Evolutionary conservation across 2,329 filamentous ascomycete genomes (phyloP), one percentile per base, ranked within the genome.

Genomic region (Nemania sp.): DNA sequence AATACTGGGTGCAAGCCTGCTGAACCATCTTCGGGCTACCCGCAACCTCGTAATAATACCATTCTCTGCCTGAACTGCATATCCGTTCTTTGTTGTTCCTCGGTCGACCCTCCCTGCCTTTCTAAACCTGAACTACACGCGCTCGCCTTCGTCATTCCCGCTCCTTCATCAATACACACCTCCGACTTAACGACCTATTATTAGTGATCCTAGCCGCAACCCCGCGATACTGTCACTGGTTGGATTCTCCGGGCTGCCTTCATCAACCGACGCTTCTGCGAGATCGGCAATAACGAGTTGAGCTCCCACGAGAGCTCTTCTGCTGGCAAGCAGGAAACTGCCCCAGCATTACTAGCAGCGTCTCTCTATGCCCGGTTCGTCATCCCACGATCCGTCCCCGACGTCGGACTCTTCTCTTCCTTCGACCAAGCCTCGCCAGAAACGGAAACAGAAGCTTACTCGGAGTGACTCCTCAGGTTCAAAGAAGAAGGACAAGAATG

Each of bases 321-420:
- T 73, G 76, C 76, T 76, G 75, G 75, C 68, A 72, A 75, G 77
- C 76, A 78, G 77, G 77, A 73, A 72, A 78, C 76, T 77, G 75
- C 73, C 73, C 73, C 75, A 73, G 73, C 75, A 70, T 65, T 69
- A 66, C 65, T 52, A 67, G 66, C 74, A 75, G 71, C 71, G 70
- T 73, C 73, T 71, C 72, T 77, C 76, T 77, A 79, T 78, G 77
- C 76, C 76, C 77, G 76, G 77, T 79, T 77, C 77, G 77, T 79
- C 75, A 62, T 70, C 70, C 73, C 76, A 76, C 74, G 75, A 77
- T 67, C 71, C 69, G 64, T 77, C 76, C 62, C 70, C 74, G 68
- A 69, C 68, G 60, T 71, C 70, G 67, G 70, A 70, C 72, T 74
- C 73, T 51, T 78, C 76, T 65, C 72, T 73, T 47, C 70, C 74